Evolutionary conservation across 1,139 yeast species (phyloP).

Genomic region (Blastobotrys buckinghamii): DNA sequence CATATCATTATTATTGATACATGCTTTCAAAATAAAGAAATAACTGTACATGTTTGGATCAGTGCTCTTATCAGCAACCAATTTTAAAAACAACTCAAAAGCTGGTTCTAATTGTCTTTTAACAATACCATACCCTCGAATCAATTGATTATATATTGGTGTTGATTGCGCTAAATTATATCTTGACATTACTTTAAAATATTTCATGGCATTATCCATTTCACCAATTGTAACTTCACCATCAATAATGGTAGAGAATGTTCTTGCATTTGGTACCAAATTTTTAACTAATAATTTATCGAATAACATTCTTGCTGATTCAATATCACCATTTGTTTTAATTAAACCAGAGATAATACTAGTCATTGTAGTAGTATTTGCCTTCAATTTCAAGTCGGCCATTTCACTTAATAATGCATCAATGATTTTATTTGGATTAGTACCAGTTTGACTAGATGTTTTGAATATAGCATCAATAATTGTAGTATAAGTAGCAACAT

Average conservation of each 20-base stretch:
- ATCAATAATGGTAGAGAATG: slow-evolving; percentile 53
- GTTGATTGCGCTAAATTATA: slow-evolving; percentile 38
- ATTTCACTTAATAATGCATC: slow-evolving; percentile 41
- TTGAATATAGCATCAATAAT: slow-evolving; percentile 54
- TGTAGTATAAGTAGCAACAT: slow-evolving; percentile 61
- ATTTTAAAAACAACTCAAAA: slow-evolving; percentile 35
- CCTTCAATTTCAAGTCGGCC: slow-evolving; percentile 37
- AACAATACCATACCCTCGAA: slow-evolving; percentile 41
- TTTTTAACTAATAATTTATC: slow-evolving; percentile 38
- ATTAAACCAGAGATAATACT: slow-evolving; percentile 54
- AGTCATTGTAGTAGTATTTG: slow-evolving; percentile 49
- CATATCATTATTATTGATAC: slow-evolving; percentile 33
- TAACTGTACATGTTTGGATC: slow-evolving; percentile 54
- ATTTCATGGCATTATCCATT: slow-evolving; percentile 41
- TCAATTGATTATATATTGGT: slow-evolving; percentile 56
- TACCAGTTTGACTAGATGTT: slow-evolving; percentile 40
- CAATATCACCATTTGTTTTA: slow-evolving; percentile 42
- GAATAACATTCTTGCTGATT: slow-evolving; percentile 50
- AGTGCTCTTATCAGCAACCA: slow-evolving; percentile 28
- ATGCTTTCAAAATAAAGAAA: slow-evolving; percentile 48
- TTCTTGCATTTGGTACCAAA: slow-evolving; percentile 35
- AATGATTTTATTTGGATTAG: slow-evolving; percentile 40
- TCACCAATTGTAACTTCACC: slow-evolving; percentile 52
- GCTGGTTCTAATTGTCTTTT: slow-evolving; percentile 39
- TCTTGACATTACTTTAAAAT: slow-evolving; percentile 43